These are phyloP conservation scores for Saccharum hybrid DNA, from an alignment of 202 grass and related monocot genomes.

Conservation along the genomic window DNA sequence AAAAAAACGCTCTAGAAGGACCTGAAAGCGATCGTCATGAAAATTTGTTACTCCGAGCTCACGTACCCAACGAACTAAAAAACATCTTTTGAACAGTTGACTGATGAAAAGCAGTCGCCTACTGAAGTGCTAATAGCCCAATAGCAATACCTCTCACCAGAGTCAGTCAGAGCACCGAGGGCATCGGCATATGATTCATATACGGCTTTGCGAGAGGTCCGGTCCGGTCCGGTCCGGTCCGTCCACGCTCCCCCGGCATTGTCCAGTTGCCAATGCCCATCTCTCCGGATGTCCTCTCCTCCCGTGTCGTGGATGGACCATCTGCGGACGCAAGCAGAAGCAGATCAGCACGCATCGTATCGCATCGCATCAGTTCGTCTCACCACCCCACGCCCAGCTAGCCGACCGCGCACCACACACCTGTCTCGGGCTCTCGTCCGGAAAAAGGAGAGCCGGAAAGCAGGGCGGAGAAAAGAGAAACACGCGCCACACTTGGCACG, in stretches of 20 bases:
- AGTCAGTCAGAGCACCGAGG: not conserved
- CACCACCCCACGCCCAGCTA: not conserved
- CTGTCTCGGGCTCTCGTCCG: not conserved
- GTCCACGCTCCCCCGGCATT: not conserved
- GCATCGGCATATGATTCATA: not conserved
- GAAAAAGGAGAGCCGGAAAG: not conserved
- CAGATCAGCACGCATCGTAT: not conserved
- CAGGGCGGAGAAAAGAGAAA: no score
- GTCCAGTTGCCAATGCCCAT: not conserved
- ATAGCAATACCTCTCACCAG: no score
- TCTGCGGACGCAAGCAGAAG: not conserved
- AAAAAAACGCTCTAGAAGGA: not conserved
- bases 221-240: no score
- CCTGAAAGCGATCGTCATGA: not conserved
- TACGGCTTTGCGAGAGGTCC: not conserved
- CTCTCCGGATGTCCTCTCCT: not conserved
- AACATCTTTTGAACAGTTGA: not conserved
- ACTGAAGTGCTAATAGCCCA: not conserved
- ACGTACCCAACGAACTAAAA: not conserved
- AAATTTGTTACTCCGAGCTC: not conserved
- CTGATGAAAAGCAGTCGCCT: not conserved
- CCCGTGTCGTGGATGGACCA: not conserved
- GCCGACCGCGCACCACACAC: conserved; percentile 17
- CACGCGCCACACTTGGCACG: not conserved
- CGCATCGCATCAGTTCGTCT: not conserved